Evolutionary conservation across 169 alveolate species (phyloP).

Genomic region (Plasmodium knowlesi): DNA sequence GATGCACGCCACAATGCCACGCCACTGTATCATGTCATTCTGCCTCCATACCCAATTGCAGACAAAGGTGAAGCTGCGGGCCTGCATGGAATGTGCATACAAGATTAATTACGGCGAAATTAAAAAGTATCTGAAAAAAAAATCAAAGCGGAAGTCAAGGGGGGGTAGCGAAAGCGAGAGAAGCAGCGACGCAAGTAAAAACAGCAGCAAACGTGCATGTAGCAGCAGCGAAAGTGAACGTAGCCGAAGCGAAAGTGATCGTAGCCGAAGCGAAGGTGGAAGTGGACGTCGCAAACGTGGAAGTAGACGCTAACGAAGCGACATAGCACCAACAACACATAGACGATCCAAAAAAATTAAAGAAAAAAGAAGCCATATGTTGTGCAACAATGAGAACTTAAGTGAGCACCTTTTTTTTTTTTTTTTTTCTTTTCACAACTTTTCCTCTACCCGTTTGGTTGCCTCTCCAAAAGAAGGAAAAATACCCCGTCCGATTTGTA

Average conservation of each 20-base stretch:
- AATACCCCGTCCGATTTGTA: not conserved
- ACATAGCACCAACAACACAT: too few species aligned
- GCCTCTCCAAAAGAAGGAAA: not conserved
- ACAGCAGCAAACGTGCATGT: not conserved
- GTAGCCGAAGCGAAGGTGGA: not conserved
- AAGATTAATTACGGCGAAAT: conserved; percentile 49
- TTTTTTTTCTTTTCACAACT: not conserved
- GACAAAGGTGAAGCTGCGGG: conserved; percentile 56
- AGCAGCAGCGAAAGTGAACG: not conserved
- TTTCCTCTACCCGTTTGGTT: not conserved
- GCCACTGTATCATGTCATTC: not conserved
- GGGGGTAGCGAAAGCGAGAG: not conserved
- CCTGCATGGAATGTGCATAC: conserved; percentile 68
- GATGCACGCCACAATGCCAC: too few species aligned
- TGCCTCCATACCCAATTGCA: not conserved
- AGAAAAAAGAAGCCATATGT: not conserved
- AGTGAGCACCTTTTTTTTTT: not conserved
- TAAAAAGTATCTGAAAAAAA: conserved; percentile 50
- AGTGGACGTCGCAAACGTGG: not conserved
- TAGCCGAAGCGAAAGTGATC: too few species aligned
- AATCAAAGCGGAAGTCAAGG: conserved; percentile 8
- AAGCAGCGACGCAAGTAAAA: not conserved
- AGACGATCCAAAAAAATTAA: not conserved
- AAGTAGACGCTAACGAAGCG: not conserved
- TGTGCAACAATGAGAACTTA: conserved; percentile 4